Base-by-base conservation (phyloP, 2,329 filamentous ascomycete genomes). In the Monosporascus ibericus region DNA sequence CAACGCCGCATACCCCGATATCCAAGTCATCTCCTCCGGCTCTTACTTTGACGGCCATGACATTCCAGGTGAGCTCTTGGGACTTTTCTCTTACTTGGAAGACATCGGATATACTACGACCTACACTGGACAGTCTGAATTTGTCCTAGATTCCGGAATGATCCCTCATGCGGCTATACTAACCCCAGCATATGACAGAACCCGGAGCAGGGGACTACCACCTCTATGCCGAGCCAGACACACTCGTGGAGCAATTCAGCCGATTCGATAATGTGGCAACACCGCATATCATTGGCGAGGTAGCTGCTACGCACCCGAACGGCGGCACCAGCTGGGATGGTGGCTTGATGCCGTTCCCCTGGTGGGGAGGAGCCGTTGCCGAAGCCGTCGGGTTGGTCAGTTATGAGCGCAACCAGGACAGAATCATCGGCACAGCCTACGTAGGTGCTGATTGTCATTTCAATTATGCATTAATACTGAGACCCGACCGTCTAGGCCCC, bases 331-430 rank as follows among this genome's bases (percentile, higher is more conserved):
- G 71, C 55, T 80, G 75, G 71, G 58, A 65, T 2, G 74, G 74
- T 3, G 60, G 72, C 15, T 72, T 77, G 48, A 72, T 71, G 59
- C 64, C 69, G 37, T 80, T 73, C 57, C 78, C 75, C 1, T 81
- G 75, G 72, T 80, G 78, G 81, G 78, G 80, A 48, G 83, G 81
- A 25, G 73, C 78, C 8, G 80, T 88, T 3, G 78, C 77, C 15
- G 85, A 88, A 63, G 84, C 82, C 24, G 74, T 88, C n/a, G 84
- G 79, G 51, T 71, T 87, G 17, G 74, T 87, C 55, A 80, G 83
- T 18, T 80, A 81, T 30, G 85, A 88, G 72, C 75, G 84, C 52
- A 87, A 87, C 66, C 74, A 75, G 3, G 80, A 85, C 58, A 74
- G 76, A 20, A 75, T 85, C 44, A 74, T 76, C 2, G 79, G 78